phyloP scores from a whole-genome alignment of 1,284 basidiomycete species.

The Thelephora terrestris region DNA sequence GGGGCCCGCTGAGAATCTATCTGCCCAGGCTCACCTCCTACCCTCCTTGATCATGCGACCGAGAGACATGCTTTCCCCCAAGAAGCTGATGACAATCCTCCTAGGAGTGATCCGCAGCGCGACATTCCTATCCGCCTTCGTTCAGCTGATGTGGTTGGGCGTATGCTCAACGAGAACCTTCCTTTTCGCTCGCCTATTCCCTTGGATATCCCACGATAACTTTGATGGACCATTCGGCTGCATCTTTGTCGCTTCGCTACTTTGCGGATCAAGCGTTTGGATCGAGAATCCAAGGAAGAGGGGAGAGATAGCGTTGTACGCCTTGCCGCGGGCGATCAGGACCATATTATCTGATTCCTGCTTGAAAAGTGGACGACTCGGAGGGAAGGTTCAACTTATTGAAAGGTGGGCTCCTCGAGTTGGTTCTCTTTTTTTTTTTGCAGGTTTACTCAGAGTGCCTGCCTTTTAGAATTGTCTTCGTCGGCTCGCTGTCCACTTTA shows the following conservation, averaged over 20 bases:
- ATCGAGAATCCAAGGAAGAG: constrained; percentile 58
- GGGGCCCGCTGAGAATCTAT: constrained; percentile 1
- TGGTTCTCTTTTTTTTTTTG: not conserved
- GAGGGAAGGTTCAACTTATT: constrained; percentile 24
- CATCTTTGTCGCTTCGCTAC: constrained; percentile 52
- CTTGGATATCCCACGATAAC: constrained; percentile 58
- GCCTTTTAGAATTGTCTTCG: constrained; percentile 34
- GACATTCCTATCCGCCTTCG: constrained; percentile 60
- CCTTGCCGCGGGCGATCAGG: constrained; percentile 57
- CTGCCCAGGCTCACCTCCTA: constrained; percentile 51
- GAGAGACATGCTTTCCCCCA: constrained; percentile 34
- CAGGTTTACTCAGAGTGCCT: not conserved
- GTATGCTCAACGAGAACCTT: constrained; percentile 61
- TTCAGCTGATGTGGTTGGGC: constrained; percentile 56
- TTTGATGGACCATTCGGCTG: constrained; percentile 68
- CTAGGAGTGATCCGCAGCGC: constrained; percentile 52
- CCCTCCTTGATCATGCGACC: constrained; percentile 54
- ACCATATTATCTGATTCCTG: constrained; percentile 46
- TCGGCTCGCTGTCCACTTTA: constrained; percentile 52
- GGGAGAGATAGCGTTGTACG: constrained; percentile 71
- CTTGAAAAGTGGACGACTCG: constrained; percentile 32
- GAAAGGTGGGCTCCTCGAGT: constrained; percentile 39
- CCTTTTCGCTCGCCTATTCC: constrained; percentile 49
- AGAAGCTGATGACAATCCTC: constrained; percentile 29
- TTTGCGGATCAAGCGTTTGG: constrained; percentile 68